phyloP scores from a whole-genome alignment of 805 yeast genomes.

The Lipomyces sp. region DNA sequence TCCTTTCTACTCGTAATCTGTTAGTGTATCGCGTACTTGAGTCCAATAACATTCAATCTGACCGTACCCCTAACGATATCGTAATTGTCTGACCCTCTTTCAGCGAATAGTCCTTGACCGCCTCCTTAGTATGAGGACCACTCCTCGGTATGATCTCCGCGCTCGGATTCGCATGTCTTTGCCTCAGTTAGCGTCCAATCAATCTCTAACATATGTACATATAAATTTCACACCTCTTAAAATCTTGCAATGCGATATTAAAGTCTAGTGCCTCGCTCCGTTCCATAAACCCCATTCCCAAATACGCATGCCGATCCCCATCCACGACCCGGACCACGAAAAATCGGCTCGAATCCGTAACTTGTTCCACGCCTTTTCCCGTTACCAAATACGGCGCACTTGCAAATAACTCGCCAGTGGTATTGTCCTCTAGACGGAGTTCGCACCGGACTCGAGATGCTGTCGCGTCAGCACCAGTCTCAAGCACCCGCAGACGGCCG shows the following conservation, averaged over 20 bases:
- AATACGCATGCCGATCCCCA: constrained; percentile 45
- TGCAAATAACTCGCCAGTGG: constrained; percentile 47
- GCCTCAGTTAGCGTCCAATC: not conserved
- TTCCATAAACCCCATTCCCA: constrained; percentile 52
- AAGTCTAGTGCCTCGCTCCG: constrained; percentile 47
- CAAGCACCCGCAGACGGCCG: constrained; percentile 45
- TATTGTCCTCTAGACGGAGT: constrained; percentile 43
- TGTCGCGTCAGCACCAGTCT: constrained; percentile 26
- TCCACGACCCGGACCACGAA: constrained; percentile 49
- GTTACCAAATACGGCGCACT: constrained; percentile 44
- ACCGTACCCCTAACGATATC: constrained; percentile 33
- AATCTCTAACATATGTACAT: not conserved
- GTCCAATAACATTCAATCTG: not conserved
- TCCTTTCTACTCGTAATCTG: not conserved
- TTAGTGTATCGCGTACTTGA: not conserved
- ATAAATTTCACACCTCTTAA: constrained; percentile 34
- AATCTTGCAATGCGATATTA: constrained; percentile 48
- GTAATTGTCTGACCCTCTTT: constrained; percentile 41
- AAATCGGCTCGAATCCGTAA: constrained; percentile 45
- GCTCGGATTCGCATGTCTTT: constrained; percentile 16
- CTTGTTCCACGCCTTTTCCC: constrained; percentile 45
- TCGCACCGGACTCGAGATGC: constrained; percentile 38
- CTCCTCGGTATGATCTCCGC: not conserved
- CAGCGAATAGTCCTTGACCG: constrained; percentile 39
- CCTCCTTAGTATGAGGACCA: constrained; percentile 4